These are phyloP conservation scores for Penicillium paradoxum DNA, from an alignment of 495 filamentous ascomycete species.

Conservation along the genomic window DNA sequence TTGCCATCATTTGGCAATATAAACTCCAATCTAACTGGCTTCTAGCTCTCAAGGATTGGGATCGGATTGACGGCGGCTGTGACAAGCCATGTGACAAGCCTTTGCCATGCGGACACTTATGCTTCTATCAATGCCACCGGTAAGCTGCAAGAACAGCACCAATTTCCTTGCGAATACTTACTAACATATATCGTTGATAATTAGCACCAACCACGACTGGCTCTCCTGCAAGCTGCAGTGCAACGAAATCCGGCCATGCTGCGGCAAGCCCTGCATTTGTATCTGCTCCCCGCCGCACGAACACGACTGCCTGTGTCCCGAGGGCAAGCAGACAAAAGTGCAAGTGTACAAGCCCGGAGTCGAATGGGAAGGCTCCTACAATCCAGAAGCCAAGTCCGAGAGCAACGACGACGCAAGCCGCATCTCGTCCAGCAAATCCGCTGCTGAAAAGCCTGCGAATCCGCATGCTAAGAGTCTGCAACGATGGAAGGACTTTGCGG, in stretches of 20 bases:
- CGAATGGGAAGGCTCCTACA: background rate
- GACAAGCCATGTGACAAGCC: slow-evolving; percentile 22
- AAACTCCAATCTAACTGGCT: background rate
- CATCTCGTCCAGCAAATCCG: background rate
- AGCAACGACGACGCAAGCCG: background rate
- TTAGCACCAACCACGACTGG: slow-evolving; percentile 5
- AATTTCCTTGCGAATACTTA: background rate
- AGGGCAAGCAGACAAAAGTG: background rate
- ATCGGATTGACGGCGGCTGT: slow-evolving; percentile 50
- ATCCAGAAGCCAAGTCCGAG: background rate
- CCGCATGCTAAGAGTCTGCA: background rate
- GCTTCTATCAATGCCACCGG: slow-evolving; percentile 36
- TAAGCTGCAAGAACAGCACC: slow-evolving; percentile 10
- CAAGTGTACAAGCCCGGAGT: background rate
- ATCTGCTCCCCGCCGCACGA: slow-evolving; percentile 6
- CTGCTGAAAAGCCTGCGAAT: background rate
- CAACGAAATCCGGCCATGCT: background rate
- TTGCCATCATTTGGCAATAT: background rate
- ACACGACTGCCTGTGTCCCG: slow-evolving; percentile 9
- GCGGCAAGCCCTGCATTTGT: background rate
- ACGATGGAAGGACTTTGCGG: slow-evolving; percentile 5
- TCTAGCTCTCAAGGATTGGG: slow-evolving; percentile 41
- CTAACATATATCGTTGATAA: background rate
- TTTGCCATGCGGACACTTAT: slow-evolving; percentile 40
- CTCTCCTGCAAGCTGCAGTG: slow-evolving; percentile 7